Evolutionary conservation across 768 basidiomycete genomes (phyloP), one percentile per base, ranked within the genome.

Genomic region (Mycena haematopus): DNA sequence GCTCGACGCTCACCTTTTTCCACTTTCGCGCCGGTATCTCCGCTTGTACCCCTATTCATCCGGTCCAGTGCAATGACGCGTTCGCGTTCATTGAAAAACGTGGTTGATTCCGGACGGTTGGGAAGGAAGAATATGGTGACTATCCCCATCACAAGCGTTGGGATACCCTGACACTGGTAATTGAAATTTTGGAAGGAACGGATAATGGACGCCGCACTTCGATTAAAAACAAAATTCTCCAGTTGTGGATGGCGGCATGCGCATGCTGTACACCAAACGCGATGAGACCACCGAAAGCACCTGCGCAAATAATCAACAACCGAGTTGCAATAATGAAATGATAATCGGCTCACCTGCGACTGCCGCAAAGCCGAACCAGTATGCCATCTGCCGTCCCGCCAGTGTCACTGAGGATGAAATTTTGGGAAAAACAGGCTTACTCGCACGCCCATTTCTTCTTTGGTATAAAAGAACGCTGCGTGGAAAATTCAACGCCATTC

Each of bases 211-310:
- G 10, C 6, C 11, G 25, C 66, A 86, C 88, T 80, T 93, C 91
- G 40, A 92, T 79, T 64, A 93, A 84, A 73, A 92, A 92, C 6
- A 93, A 74, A 22, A 89, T 76, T 57, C 83, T 80, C 90, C 85
- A 87, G 60, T 85, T 78, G 11, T 77, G 70, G 31, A 89, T 73
- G 6, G 80, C 67, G 0, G 79, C 64, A 57, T 86, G 74, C 1
- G 78, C 79, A 69, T 91, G 83, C 66, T 91, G 89, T 11, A 93
- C 79, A 1, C 91, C 92, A 65, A 90, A 93, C 3, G 92, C 91
- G 44, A 94, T 84, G 47, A 93, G 76, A n/a, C 92, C 92, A 15
- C 91, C 91, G 62, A 93, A 93, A 6, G 92, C 92, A 19, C 49
- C 49, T 50, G n/a, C 6, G 33, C 10, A n/a, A 42, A 42, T 42